Percentiles rank a stretch among this genome's conserved stretches.
These are phyloP conservation scores for Tinospora cordifolia DNA, from an alignment of 164 flowering plant species.

Conservation along the genomic window DNA sequence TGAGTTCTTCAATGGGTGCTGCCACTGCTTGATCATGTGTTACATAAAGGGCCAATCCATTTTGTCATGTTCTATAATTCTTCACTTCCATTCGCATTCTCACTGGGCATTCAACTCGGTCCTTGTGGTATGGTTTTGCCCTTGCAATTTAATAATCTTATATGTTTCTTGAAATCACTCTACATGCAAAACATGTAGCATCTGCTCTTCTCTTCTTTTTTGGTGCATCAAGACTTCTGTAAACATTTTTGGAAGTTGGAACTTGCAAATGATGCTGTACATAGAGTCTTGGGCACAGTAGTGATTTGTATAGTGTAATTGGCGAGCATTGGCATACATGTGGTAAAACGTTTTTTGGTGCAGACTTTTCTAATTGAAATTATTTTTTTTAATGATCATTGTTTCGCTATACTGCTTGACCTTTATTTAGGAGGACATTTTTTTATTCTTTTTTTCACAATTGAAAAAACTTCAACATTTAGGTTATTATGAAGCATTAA, in stretches of 20 bases:
- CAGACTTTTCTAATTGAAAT: too few relatives aligned
- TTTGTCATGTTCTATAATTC: background rate
- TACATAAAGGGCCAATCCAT: background rate
- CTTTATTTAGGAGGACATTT: too few relatives aligned
- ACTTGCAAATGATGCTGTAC: background rate
- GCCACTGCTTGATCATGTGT: constrained; percentile 13
- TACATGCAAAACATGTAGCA: background rate
- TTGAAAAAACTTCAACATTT: too few relatives aligned
- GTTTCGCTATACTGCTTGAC: too few relatives aligned
- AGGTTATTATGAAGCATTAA: too few relatives aligned
- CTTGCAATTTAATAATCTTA: background rate
- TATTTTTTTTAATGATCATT: too few relatives aligned
- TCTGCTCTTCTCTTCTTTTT: background rate
- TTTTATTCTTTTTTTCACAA: too few relatives aligned
- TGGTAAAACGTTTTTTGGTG: too few relatives aligned
- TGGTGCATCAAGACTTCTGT: background rate
- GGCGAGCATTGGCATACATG: background rate
- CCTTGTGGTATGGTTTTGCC: constrained; percentile 2
- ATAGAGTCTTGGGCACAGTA: background rate
- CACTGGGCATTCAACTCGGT: background rate
- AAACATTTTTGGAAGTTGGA: background rate
- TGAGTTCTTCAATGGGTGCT: constrained; percentile 37
- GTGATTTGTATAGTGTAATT: constrained; percentile 6
- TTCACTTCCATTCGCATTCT: background rate
- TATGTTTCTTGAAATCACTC: constrained; percentile 1